Evolutionary conservation across 108 stramenopile genomes (phyloP).

Genomic region (Cyclotella kingstonii): DNA sequence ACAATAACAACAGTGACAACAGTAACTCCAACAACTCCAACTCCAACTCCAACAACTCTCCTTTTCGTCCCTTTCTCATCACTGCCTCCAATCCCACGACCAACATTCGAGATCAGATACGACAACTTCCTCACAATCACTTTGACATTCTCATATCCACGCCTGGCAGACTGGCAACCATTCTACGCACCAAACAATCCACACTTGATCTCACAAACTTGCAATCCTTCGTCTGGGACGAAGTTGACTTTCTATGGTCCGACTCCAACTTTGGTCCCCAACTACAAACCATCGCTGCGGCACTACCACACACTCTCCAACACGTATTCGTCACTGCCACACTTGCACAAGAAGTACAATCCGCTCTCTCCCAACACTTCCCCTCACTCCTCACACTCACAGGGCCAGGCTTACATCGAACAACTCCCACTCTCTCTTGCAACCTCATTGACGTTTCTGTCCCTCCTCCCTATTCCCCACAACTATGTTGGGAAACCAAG

Average conservation of each 20-base stretch:
- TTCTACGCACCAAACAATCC: conserved; percentile 73
- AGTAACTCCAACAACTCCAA: conserved; percentile 7
- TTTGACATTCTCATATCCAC: conserved; percentile 89
- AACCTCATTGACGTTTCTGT: conserved; percentile 87
- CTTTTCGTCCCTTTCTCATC: conserved; percentile 45
- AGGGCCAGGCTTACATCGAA: conserved; percentile 93
- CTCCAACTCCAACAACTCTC: conserved; percentile 44
- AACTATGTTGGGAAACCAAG: conserved; percentile 82
- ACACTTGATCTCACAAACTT: conserved; percentile 64
- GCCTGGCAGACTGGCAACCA: conserved; percentile 87
- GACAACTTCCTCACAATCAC: conserved; percentile 58
- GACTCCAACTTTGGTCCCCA: conserved; percentile 89
- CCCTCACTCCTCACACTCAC: conserved; percentile 55
- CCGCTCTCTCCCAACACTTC: conserved; percentile 77
- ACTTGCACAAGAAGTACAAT: conserved; percentile 73
- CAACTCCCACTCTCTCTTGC: conserved; percentile 69
- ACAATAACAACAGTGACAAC: no score
- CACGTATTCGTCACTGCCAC: conserved; percentile 96
- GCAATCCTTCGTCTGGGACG: conserved; percentile 82
- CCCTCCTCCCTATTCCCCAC: conserved; percentile 52
- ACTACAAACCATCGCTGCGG: conserved; percentile 83
- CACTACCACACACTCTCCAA: conserved; percentile 52
- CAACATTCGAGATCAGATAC: conserved; percentile 81
- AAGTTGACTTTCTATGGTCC: conserved; percentile 92
- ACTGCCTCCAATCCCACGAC: conserved; percentile 70